Evolutionary conservation across 177 flowering plant genomes (phyloP).

Genomic region (Tripterygium wilfordii): DNA sequence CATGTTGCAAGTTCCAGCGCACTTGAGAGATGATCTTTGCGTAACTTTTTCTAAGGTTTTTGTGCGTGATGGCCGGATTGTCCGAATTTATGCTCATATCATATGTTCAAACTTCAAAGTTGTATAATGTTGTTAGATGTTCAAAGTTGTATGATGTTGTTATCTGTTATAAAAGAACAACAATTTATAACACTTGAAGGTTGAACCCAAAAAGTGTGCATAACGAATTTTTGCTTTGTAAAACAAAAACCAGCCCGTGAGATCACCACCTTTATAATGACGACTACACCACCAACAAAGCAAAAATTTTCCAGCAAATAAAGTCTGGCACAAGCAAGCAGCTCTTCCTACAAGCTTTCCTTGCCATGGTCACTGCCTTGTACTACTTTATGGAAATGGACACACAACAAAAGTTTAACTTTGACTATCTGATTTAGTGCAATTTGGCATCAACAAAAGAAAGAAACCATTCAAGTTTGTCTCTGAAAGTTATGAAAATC

Average conservation of each 20-base stretch:
- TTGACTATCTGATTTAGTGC: slow-evolving; percentile 11
- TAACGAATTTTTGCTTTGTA: not conserved
- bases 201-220: not conserved
- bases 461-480: slow-evolving; percentile 10
- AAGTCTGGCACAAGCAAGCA: too few relatives aligned
- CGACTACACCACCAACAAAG: not conserved
- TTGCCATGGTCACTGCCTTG: not conserved
- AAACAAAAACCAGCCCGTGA: not conserved
- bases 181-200: too few relatives aligned
- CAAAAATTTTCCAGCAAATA: not conserved
- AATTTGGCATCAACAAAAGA: slow-evolving; percentile 19
- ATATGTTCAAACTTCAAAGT: too few relatives aligned
- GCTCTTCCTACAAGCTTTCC: not conserved
- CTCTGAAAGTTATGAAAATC: slow-evolving; percentile 36
- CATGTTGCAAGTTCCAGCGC: too few relatives aligned
- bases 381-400: too few relatives aligned
- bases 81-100: too few relatives aligned
- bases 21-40: too few relatives aligned
- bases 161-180: too few relatives aligned
- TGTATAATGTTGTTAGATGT: too few relatives aligned
- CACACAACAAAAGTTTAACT: not conserved
- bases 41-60: too few relatives aligned
- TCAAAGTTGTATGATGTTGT: too few relatives aligned
- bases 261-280: not conserved
- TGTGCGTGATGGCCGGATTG: too few relatives aligned